These are phyloP conservation scores for Aureobasidium sp. DNA, from an alignment of 2,329 filamentous ascomycete species.

Conservation along the genomic window DNA sequence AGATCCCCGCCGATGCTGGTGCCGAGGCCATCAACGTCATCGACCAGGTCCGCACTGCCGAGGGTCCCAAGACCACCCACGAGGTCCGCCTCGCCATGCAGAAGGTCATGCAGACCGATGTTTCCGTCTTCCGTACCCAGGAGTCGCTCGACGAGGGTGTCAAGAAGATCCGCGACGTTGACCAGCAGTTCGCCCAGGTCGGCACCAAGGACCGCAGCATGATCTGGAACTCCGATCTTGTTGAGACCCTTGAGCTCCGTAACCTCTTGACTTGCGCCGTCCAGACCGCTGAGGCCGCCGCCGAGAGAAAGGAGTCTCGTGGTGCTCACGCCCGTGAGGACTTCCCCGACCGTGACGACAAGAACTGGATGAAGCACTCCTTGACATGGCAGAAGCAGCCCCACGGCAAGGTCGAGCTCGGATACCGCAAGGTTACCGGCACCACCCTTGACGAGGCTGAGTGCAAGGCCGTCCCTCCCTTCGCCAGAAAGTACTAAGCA, in stretches of 20 bases:
- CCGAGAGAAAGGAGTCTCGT: slow-evolving; percentile 93
- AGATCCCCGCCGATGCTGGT: slow-evolving; percentile 75
- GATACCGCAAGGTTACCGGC: slow-evolving; percentile 74
- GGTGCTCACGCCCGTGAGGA: slow-evolving; percentile 97
- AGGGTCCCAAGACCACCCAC: slow-evolving; percentile 77
- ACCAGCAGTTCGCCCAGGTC: slow-evolving; percentile 69
- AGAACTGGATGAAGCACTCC: slow-evolving; percentile 99
- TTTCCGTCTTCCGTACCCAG: slow-evolving; percentile 92
- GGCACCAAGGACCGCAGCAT: slow-evolving; percentile 98
- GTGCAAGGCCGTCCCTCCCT: slow-evolving; percentile 86
- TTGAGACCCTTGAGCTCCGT: slow-evolving; percentile 90
- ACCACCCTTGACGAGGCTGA: slow-evolving; percentile 88
- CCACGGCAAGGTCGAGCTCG: slow-evolving; percentile 76
- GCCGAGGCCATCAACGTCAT: slow-evolving; percentile 78
- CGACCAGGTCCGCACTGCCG: slow-evolving; percentile 74
- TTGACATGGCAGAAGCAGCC: slow-evolving; percentile 91
- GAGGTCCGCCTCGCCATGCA: slow-evolving; percentile 91
- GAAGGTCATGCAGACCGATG: slow-evolving; percentile 96
- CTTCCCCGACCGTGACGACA: slow-evolving; percentile 88
- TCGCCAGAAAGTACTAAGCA: slow-evolving; percentile 13
- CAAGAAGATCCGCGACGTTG: slow-evolving; percentile 67
- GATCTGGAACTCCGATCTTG: slow-evolving; percentile 99
- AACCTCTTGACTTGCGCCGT: slow-evolving; percentile 94
- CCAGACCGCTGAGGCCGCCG: slow-evolving; percentile 85
- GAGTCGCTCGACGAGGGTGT: slow-evolving; percentile 92